Evolutionary conservation across 805 yeast genomes (phyloP).

Genomic region (Saturnispora gosingensis): DNA sequence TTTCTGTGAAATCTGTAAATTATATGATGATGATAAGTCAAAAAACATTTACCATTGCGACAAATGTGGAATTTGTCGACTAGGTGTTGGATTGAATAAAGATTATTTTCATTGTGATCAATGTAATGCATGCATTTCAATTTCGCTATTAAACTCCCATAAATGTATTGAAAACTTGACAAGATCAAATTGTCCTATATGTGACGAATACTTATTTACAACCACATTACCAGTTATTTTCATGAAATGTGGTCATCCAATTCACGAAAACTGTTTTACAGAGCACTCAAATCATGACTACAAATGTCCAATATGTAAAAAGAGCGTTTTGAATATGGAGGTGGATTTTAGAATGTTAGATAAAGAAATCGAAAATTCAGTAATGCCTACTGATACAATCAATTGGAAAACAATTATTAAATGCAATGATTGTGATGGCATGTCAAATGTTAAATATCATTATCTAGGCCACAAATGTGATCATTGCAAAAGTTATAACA

Average conservation of each 20-base stretch:
- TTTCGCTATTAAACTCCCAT: slow-evolving; percentile 69
- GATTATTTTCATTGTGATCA: slow-evolving; percentile 88
- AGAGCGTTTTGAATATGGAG: slow-evolving; percentile 79
- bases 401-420: slow-evolving; percentile 66
- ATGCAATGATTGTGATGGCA: slow-evolving; percentile 85
- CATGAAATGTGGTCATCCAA: slow-evolving; percentile 92
- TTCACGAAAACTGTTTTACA: slow-evolving; percentile 76
- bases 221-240: slow-evolving; percentile 77
- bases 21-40: slow-evolving; percentile 70
- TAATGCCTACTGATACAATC: slow-evolving; percentile 71
- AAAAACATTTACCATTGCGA: slow-evolving; percentile 88
- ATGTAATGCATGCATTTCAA: slow-evolving; percentile 82
- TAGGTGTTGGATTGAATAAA: slow-evolving; percentile 80
- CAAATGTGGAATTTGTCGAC: slow-evolving; percentile 85
- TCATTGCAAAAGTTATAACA: slow-evolving; percentile 81
- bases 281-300: slow-evolving; percentile 76
- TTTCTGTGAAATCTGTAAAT: slow-evolving; percentile 67
- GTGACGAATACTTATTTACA: slow-evolving; percentile 84
- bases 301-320: slow-evolving; percentile 86
- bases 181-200: slow-evolving; percentile 86
- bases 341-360: slow-evolving; percentile 82
- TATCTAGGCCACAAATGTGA: slow-evolving; percentile 81
- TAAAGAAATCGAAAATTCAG: slow-evolving; percentile 67
- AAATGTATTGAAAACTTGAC: slow-evolving; percentile 81
- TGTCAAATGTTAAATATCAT: slow-evolving; percentile 67